These are phyloP conservation scores for Penicillium arizonense DNA, from an alignment of 495 filamentous ascomycete genomes.

Conservation along the genomic window DNA sequence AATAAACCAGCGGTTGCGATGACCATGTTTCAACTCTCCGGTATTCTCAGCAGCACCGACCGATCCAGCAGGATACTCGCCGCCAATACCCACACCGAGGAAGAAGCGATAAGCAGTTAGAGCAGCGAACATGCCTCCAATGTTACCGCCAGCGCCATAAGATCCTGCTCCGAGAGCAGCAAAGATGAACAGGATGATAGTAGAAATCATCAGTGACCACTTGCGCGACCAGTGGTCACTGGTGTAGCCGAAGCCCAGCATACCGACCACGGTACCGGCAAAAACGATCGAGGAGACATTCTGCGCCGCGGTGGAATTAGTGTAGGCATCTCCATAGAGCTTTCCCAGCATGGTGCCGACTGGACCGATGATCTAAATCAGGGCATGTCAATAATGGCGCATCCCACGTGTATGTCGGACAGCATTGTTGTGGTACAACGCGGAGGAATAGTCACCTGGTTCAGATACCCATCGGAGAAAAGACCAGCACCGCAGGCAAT, in stretches of 20 bases:
- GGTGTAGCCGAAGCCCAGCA: slow-evolving; percentile 78
- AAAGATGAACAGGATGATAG: slow-evolving; percentile 79
- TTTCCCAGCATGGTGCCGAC: slow-evolving; percentile 67
- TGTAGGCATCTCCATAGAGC: slow-evolving; percentile 66
- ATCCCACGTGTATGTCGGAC: slow-evolving; percentile 1
- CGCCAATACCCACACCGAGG: slow-evolving; percentile 61
- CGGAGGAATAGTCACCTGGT: slow-evolving; percentile 53
- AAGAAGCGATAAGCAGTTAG: slow-evolving; percentile 86
- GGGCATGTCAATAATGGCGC: slow-evolving; percentile 6
- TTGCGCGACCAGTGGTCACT: slow-evolving; percentile 83
- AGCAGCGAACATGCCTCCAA: slow-evolving; percentile 71
- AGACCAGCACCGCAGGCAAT: slow-evolving; percentile 87
- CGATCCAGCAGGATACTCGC: slow-evolving; percentile 88
- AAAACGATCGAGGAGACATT: slow-evolving; percentile 82
- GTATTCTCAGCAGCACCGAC: slow-evolving; percentile 83
- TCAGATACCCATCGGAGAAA: slow-evolving; percentile 89
- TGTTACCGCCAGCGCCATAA: slow-evolving; percentile 63
- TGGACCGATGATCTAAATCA: slow-evolving; percentile 70
- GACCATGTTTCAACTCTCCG: slow-evolving; percentile 76
- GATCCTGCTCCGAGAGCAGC: slow-evolving; percentile 75
- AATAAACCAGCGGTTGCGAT: slow-evolving; percentile 86
- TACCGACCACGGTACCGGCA: slow-evolving; percentile 83
- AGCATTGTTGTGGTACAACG: background rate
- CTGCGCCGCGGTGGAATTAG: slow-evolving; percentile 59
- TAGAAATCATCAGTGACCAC: slow-evolving; percentile 76